Evolutionary conservation across 768 basidiomycete genomes (phyloP).

Genomic region (Suillus spraguei): DNA sequence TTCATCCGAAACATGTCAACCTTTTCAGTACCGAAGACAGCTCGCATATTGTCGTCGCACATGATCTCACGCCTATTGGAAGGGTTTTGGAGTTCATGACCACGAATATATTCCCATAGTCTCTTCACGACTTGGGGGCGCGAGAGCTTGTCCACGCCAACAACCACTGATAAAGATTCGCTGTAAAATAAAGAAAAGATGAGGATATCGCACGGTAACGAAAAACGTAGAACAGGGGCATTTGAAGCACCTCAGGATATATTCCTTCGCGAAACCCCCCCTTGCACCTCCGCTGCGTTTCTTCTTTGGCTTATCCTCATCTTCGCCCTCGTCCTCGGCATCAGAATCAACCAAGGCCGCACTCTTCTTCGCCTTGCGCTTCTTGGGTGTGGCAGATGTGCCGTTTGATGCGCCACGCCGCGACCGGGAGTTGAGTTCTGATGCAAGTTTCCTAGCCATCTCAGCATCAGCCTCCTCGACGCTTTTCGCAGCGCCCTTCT

Average conservation of each 20-base stretch:
- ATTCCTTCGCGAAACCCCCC: slow-evolving; percentile 82
- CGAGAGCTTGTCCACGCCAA: slow-evolving; percentile 70
- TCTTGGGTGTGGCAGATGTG: slow-evolving; percentile 44
- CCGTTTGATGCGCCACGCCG: slow-evolving; percentile 46
- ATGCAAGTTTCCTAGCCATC: slow-evolving; percentile 70
- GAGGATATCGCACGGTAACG: slow-evolving; percentile 1
- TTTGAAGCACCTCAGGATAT: slow-evolving; percentile 59
- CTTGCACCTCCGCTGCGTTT: slow-evolving; percentile 56
- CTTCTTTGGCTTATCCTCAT: slow-evolving; percentile 45
- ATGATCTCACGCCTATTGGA: slow-evolving; percentile 81
- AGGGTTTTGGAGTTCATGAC: slow-evolving; percentile 82
- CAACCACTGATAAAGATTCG: slow-evolving; percentile 68
- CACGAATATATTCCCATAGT: slow-evolving; percentile 89
- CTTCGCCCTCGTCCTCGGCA: slow-evolving; percentile 48
- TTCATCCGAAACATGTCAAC: slow-evolving; percentile 97
- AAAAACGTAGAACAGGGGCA: slow-evolving; percentile 12
- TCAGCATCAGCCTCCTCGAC: slow-evolving; percentile 67
- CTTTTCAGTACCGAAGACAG: slow-evolving; percentile 79
- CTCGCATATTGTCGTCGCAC: slow-evolving; percentile 72
- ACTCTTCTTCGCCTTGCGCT: slow-evolving; percentile 55
- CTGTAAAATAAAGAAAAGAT: slow-evolving; percentile 40
- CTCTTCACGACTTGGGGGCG: slow-evolving; percentile 91
- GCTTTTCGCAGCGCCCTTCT: slow-evolving; percentile 50
- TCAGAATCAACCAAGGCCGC: slow-evolving; percentile 51
- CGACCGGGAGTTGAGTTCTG: slow-evolving; percentile 67